Conservation (phyloP, 2,329 filamentous ascomycete genomes). For the Tetracladium maxilliforme region DNA sequence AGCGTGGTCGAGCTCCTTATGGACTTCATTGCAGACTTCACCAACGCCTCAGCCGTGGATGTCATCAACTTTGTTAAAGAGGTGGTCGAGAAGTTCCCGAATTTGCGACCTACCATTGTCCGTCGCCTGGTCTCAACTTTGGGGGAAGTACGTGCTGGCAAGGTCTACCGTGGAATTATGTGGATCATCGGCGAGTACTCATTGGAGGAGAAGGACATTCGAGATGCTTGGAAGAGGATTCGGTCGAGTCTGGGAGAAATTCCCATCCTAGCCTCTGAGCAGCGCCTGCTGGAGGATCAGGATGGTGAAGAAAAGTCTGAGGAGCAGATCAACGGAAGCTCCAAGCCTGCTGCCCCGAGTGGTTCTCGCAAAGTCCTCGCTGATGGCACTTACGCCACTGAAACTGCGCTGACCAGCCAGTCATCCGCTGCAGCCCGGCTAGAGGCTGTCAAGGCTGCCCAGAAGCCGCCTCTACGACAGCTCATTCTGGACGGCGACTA, state of each 20-base stretch:
- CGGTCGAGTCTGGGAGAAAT: slow-evolving; percentile 90
- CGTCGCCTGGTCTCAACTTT: slow-evolving; percentile 79
- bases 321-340: slow-evolving; percentile 63
- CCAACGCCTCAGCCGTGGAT: slow-evolving; percentile 90
- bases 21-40: slow-evolving; percentile 98
- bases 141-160: slow-evolving; percentile 85
- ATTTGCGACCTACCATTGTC: slow-evolving; percentile 75
- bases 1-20: slow-evolving; percentile 94
- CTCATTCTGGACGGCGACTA: slow-evolving; percentile 96
- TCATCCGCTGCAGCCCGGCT: slow-evolving; percentile 80
- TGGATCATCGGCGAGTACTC: slow-evolving; percentile 99
- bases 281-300: slow-evolving; percentile 67
- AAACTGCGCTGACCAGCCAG: slow-evolving; percentile 87
- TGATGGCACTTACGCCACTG: slow-evolving; percentile 94
- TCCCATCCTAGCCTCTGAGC: slow-evolving; percentile 88
- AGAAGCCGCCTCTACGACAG: slow-evolving; percentile 88
- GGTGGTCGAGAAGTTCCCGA: slow-evolving; percentile 94
- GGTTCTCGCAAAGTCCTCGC: slow-evolving; percentile 86
- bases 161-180: slow-evolving; percentile 89
- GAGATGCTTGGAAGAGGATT: slow-evolving; percentile 94
- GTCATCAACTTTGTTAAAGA: slow-evolving; percentile 99
- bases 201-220: slow-evolving; percentile 81
- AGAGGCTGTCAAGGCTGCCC: slow-evolving; percentile 91
- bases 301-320: slow-evolving; percentile 48
- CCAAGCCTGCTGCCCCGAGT: slow-evolving; percentile 60